Evolutionary conservation across 306 rosid genomes (phyloP).

Genomic region (Prosopis cineraria): DNA sequence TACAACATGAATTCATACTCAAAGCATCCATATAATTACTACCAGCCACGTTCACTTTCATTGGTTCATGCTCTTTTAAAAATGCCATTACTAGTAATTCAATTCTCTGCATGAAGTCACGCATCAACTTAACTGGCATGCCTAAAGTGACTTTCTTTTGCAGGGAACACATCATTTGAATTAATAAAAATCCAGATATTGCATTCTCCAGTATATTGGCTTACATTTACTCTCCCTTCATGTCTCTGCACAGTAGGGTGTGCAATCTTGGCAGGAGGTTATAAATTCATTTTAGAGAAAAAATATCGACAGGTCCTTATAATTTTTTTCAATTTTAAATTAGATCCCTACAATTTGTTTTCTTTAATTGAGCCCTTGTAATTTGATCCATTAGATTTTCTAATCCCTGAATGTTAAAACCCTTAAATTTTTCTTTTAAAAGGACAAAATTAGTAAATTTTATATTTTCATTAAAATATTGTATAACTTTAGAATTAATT

Average conservation of each 20-base stretch:
- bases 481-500: too few relatives aligned
- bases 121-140: not conserved
- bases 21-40: slow-evolving; percentile 14
- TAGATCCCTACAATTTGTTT: too few relatives aligned
- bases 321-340: too few relatives aligned
- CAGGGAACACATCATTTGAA: not conserved
- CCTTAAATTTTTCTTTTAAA: too few relatives aligned
- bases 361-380: too few relatives aligned
- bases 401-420: too few relatives aligned
- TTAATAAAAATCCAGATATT: slow-evolving; percentile 14
- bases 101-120: not conserved
- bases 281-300: not conserved
- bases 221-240: not conserved
- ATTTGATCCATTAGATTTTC: too few relatives aligned
- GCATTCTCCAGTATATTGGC: not conserved
- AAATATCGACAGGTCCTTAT: too few relatives aligned
- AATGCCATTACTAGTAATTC: not conserved
- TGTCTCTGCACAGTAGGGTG: slow-evolving; percentile 12
- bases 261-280: not conserved
- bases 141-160: not conserved
- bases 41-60: not conserved
- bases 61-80: not conserved
- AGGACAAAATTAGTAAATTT: too few relatives aligned
- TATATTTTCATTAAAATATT: too few relatives aligned
- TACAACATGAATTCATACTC: slow-evolving; percentile 1